Conservation (phyloP, 2,329 filamentous ascomycete species). For the Pseudogymnoascus sp. region DNA sequence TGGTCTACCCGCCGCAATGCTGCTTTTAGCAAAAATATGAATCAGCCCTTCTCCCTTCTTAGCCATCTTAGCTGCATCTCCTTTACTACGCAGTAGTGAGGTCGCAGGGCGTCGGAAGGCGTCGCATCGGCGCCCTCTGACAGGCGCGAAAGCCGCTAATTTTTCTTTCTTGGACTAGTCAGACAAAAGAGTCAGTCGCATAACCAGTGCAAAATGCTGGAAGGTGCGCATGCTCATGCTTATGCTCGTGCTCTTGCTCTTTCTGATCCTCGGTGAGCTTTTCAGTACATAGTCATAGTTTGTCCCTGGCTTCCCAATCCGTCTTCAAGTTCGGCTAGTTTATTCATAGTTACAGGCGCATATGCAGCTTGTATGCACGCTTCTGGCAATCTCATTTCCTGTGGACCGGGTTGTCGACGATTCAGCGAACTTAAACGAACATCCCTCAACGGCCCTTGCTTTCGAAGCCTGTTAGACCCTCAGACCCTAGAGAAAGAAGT, state of each 20-base stretch:
- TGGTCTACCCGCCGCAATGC: conserved; percentile 8
- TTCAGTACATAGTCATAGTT: not conserved
- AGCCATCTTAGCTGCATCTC: not conserved
- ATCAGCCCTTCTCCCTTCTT: not conserved
- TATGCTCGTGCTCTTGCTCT: not conserved
- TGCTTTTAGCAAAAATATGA: conserved; percentile 3
- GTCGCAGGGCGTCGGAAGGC: not conserved
- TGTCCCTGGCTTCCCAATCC: not conserved
- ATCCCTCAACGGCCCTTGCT: not conserved
- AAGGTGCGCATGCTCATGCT: not conserved
- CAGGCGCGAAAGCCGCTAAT: not conserved
- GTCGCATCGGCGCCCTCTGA: not conserved
- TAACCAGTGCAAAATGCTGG: not conserved
- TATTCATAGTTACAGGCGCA: conserved; percentile 5
- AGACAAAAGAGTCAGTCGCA: not conserved
- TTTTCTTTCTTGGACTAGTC: not conserved
- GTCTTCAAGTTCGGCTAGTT: not conserved
- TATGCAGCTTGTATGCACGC: conserved; percentile 6
- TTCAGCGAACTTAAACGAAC: conserved; percentile 5
- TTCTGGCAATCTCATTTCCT: conserved; percentile 5
- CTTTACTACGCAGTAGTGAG: conserved; percentile 2
- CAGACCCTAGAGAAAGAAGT: not conserved
- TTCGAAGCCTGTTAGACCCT: not conserved
- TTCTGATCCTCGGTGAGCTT: not conserved
- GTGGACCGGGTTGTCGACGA: conserved; percentile 6